Percentiles rank a stretch among this genome's conserved stretches.
phyloP scores from a whole-genome alignment of 176 grass and related monocot genomes.

The Lolium multiflorum region DNA sequence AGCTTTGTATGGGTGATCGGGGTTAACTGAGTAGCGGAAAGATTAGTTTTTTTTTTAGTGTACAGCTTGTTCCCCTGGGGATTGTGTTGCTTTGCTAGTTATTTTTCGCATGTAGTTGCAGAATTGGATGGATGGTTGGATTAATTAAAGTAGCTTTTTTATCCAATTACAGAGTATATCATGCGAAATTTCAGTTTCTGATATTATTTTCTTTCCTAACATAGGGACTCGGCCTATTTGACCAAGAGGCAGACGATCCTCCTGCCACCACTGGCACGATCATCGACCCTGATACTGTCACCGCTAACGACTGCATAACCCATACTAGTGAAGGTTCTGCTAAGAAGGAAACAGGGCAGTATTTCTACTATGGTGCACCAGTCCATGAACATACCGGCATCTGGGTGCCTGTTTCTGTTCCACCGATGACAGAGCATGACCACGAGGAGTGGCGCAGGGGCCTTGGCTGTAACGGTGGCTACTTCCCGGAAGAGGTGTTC shows the following conservation, averaged over 20 bases:
- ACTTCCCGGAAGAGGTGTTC: slow-evolving; percentile 62
- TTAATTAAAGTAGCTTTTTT: neutral
- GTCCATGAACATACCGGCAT: slow-evolving; percentile 70
- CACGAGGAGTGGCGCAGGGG: slow-evolving; percentile 69
- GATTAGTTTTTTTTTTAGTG: neutral
- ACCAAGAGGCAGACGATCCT: slow-evolving; percentile 28
- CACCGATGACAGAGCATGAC: slow-evolving; percentile 69
- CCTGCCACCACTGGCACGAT: neutral
- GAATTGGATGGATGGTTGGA: neutral
- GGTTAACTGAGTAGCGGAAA: slow-evolving; percentile 10
- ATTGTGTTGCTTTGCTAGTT: slow-evolving; percentile 20
- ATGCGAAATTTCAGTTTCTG: neutral
- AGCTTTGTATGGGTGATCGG: neutral
- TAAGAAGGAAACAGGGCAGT: slow-evolving; percentile 44
- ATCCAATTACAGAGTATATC: neutral
- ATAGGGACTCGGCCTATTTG: slow-evolving; percentile 39
- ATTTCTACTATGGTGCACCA: slow-evolving; percentile 57
- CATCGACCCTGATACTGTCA: slow-evolving; percentile 9
- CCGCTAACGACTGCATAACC: neutral
- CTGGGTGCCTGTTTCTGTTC: slow-evolving; percentile 87
- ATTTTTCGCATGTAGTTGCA: neutral
- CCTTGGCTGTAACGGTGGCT: slow-evolving; percentile 55
- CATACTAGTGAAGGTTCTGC: slow-evolving; percentile 25
- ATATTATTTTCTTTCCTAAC: slow-evolving; percentile 16
- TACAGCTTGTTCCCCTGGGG: neutral